Conservation (phyloP, 805 yeast species). For the Candida insectorum region DNA sequence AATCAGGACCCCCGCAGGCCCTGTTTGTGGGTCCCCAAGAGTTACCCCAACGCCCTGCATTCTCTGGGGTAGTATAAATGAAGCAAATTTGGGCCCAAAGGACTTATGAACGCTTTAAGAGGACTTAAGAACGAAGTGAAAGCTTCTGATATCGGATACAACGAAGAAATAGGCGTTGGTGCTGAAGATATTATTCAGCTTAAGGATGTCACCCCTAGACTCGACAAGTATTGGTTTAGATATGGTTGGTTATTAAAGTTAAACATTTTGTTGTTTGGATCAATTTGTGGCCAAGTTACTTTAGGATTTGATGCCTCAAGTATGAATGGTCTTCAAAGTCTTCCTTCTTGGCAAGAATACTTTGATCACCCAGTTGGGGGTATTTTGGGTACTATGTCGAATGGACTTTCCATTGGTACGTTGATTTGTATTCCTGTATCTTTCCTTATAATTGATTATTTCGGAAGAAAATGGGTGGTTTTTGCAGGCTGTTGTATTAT, state of each 20-base stretch:
- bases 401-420: slow-evolving; percentile 23
- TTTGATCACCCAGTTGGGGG: slow-evolving; percentile 30
- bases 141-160: too few relatives aligned
- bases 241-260: slow-evolving; percentile 9
- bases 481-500: slow-evolving; percentile 18
- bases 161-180: too few relatives aligned
- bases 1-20: too few relatives aligned
- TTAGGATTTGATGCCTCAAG: slow-evolving; percentile 18
- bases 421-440: slow-evolving; percentile 9
- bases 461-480: slow-evolving; percentile 32
- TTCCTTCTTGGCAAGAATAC: slow-evolving; percentile 16
- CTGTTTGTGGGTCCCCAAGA: too few relatives aligned
- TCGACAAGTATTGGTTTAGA: slow-evolving; percentile 9
- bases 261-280: slow-evolving; percentile 8
- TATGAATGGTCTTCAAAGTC: slow-evolving; percentile 20
- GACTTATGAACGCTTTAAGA: too few relatives aligned
- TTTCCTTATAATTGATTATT: slow-evolving; percentile 3
- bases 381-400: slow-evolving; percentile 29
- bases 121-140: too few relatives aligned
- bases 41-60: too few relatives aligned
- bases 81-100: too few relatives aligned
- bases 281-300: slow-evolving; percentile 9
- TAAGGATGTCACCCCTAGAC: slow-evolving; percentile 12
- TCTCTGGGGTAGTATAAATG: too few relatives aligned
- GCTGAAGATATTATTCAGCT: too few relatives aligned